Evolutionary conservation across 371 early-diverging fungal species (phyloP), one percentile per base, ranked within the genome.

Genomic region (Haplosporangium sp.): DNA sequence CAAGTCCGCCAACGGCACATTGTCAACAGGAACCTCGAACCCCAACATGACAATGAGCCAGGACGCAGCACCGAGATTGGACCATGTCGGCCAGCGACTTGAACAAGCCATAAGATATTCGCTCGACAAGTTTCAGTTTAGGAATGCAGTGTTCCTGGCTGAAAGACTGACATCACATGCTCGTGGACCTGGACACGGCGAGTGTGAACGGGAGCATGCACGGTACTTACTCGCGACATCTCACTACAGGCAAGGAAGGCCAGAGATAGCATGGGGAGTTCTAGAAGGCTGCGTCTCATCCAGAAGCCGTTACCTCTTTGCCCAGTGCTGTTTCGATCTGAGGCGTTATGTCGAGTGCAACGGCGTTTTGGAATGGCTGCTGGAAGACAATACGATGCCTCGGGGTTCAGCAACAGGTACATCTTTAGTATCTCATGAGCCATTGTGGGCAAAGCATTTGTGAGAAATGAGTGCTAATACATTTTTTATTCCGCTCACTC

Each of bases 271-370:
- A 12, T 71, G 77, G 71, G 51, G 67, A 2, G 59, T 60, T 43
- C 60, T 76, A 8, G 71, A 76, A 23, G 63, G 67, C 13, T 55
- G 67, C 12, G 47, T 43, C 12, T 71, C 77, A 6, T 14, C 54
- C 10, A 57, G 66, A 36, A 50, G 61, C 16, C 65, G 75, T n/a
- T 84, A 62, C 21, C 71, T 86, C 14, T 85, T 81, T 68, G 85
- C 84, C 13, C 67, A 71, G 29, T 82, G 81, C 38, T 84, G 84
- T 55, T 56, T 83, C 38, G 81, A 85, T 21, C 54, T 86, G 20
- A 60, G 82, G 51, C 65, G 72, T 5, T 80, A 82, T 47, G 52
- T 71, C 36, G 88, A 85, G 47, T 83, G 74, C 12, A 82, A 71
- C 51, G 57, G 57, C 38, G 71, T 81, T 10, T 57, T 85, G 59